Evolutionary conservation across 2,329 filamentous ascomycete genomes (phyloP).

Genomic region (Nannizzia gypsea): DNA sequence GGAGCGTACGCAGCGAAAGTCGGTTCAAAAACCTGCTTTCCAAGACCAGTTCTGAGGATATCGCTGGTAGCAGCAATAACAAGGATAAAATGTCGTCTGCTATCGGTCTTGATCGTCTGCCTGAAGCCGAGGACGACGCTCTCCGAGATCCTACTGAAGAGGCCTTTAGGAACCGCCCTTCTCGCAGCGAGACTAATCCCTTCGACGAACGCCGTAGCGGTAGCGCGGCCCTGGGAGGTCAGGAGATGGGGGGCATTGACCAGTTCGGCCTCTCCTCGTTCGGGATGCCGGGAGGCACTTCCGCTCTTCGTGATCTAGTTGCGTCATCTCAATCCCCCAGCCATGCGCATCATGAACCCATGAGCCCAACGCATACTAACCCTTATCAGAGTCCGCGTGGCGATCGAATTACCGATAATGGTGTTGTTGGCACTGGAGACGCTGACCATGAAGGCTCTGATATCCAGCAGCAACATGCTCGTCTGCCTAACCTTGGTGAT

Average conservation of each 20-base stretch:
- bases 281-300: conserved; percentile 47
- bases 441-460: conserved; percentile 46
- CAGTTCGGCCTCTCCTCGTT: conserved; percentile 50
- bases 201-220: conserved; percentile 45
- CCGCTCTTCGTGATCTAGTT: conserved; percentile 47
- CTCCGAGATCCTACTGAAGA: conserved; percentile 43
- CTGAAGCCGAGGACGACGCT: conserved; percentile 39
- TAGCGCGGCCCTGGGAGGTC: conserved; percentile 59
- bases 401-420: conserved; percentile 54
- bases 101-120: conserved; percentile 42
- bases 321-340: conserved; percentile 45
- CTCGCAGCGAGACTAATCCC: conserved; percentile 40
- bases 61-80: conserved; percentile 41
- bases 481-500: conserved; percentile 42
- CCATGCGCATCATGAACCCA: conserved; percentile 50
- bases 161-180: conserved; percentile 34
- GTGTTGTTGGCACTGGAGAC: conserved; percentile 35
- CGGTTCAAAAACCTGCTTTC: conserved; percentile 74
- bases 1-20: conserved; percentile 61
- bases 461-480: conserved; percentile 32
- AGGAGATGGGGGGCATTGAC: conserved; percentile 49
- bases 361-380: conserved; percentile 91
- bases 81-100: conserved; percentile 36
- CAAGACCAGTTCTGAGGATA: conserved; percentile 61
- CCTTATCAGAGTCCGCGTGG: conserved; percentile 79